A percentile compares a stretch with the other conserved stretches of the same genome.
Evolutionary conservation across 2,329 filamentous ascomycete genomes (phyloP).

Genomic region (Curvularia sp.): DNA sequence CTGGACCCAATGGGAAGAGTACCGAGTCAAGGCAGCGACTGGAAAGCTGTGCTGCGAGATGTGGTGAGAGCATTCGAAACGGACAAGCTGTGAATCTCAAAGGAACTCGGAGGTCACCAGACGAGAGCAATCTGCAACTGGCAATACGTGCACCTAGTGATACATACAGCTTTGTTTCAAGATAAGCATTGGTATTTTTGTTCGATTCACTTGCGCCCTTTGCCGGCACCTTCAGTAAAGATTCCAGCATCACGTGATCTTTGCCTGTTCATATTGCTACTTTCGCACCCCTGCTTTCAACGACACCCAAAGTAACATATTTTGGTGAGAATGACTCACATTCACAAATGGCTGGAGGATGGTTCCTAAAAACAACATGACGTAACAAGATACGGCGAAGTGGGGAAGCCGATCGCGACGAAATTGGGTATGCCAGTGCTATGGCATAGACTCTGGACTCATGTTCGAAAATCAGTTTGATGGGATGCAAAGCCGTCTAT

Average conservation of each 20-base stretch:
- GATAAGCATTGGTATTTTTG: neutral
- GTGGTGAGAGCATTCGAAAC: too few relatives aligned
- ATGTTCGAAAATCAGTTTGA: neutral
- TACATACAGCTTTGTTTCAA: neutral
- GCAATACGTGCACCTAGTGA: neutral
- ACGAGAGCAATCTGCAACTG: neutral
- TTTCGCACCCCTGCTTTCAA: neutral
- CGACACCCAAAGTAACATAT: neutral
- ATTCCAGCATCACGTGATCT: neutral
- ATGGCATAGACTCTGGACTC: neutral
- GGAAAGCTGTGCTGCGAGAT: neutral
- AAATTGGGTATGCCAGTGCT: neutral
- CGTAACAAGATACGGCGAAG: neutral
- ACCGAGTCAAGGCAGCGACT: neutral
- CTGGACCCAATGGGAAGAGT: neutral
- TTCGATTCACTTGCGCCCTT: neutral
- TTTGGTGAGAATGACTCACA: neutral
- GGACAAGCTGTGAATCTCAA: too few relatives aligned
- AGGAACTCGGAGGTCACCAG: neutral
- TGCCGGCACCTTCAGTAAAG: neutral
- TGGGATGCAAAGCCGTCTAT: constrained; percentile 10
- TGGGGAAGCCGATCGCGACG: neutral
- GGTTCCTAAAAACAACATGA: neutral
- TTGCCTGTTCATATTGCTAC: neutral
- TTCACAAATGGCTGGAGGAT: neutral